Percentiles rank a stretch among this genome's conserved stretches.
Evolutionary conservation across 2,329 filamentous ascomycete species (phyloP).

Genomic region (Ascochyta fabae): DNA sequence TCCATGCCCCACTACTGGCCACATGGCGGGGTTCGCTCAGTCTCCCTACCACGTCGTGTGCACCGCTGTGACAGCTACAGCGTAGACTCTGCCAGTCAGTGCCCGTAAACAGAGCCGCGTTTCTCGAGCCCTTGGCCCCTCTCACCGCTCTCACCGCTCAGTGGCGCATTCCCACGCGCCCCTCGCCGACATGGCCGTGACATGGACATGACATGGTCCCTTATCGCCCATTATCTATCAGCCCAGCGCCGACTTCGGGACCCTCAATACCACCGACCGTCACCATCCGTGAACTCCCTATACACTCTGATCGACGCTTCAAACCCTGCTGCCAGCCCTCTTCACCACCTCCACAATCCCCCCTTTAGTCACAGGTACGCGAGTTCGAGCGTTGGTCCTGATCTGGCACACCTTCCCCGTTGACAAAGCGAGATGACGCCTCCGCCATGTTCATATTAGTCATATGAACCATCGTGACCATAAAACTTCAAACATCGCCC

Average conservation of each 20-base stretch:
- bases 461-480: constrained; percentile 24
- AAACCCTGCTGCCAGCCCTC: background rate
- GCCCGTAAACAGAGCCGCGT: constrained; percentile 1
- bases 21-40: constrained; percentile 30
- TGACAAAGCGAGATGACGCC: constrained; percentile 18
- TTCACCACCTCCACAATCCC: background rate
- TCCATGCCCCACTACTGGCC: constrained; percentile 5
- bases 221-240: constrained; percentile 42
- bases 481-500: constrained; percentile 29
- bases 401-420: constrained; percentile 18
- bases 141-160: constrained; percentile 9
- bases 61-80: background rate
- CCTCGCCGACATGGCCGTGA: constrained; percentile 1
- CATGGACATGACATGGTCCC: constrained; percentile 9
- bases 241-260: constrained; percentile 41
- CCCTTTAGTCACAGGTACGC: constrained; percentile 9
- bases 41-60: constrained; percentile 1
- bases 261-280: constrained; percentile 15
- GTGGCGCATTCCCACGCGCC: constrained; percentile 1
- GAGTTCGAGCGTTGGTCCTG: background rate
- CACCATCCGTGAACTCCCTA: constrained; percentile 22
- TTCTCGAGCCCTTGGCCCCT: background rate
- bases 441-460: constrained; percentile 15
- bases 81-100: background rate
- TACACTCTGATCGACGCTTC: constrained; percentile 16